Conservation (phyloP, 2,329 filamentous ascomycete species). For the Aspergillus nomiae region DNA sequence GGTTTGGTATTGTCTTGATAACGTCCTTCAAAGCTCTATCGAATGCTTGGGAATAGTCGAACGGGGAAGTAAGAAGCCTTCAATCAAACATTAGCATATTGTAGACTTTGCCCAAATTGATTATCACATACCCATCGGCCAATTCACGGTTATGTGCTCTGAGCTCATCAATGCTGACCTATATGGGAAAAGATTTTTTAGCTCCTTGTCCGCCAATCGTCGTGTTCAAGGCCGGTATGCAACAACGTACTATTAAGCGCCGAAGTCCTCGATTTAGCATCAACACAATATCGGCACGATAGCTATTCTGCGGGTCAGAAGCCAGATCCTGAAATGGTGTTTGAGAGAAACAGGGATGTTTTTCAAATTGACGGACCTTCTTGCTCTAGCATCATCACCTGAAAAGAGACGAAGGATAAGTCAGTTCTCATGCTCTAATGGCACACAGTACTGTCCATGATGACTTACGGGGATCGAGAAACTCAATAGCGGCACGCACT, state of each 20-base stretch:
- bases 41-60: constrained; percentile 86
- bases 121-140: constrained; percentile 60
- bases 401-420: constrained; percentile 20
- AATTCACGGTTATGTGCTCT: constrained; percentile 83
- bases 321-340: background rate
- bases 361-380: constrained; percentile 46
- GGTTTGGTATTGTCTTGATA: constrained; percentile 75
- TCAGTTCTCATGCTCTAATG: background rate
- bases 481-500: constrained; percentile 84
- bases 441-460: background rate
- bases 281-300: constrained; percentile 83
- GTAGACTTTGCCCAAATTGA: background rate
- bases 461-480: constrained; percentile 82
- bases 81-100: constrained; percentile 16
- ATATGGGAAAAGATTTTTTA: constrained; percentile 13
- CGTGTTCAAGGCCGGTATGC: background rate
- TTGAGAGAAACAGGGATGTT: background rate
- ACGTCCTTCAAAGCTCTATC: constrained; percentile 88
- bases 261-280: constrained; percentile 66
- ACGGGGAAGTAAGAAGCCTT: constrained; percentile 75
- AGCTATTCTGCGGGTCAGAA: constrained; percentile 59
- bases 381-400: constrained; percentile 62
- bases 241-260: constrained; percentile 54
- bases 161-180: constrained; percentile 86
- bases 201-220: background rate